Evolutionary conservation across 305 asterid genomes (phyloP).

Genomic region (Withania somnifera): DNA sequence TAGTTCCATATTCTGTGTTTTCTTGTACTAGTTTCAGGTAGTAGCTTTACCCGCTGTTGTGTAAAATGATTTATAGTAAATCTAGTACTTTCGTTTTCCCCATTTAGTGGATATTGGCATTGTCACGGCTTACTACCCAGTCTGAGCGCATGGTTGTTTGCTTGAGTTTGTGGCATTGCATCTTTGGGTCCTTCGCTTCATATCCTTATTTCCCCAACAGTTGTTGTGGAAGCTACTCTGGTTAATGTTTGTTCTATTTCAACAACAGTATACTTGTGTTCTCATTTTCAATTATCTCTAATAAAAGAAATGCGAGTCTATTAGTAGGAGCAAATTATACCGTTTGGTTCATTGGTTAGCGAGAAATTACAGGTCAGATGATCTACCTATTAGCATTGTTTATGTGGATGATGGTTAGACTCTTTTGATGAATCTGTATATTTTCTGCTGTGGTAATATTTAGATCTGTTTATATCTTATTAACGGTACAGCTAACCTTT

Average conservation of each 20-base stretch:
- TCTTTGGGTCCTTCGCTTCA: neutral
- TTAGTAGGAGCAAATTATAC: neutral
- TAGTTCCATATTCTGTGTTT: neutral
- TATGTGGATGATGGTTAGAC: neutral
- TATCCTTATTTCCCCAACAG: neutral
- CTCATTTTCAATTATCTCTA: neutral
- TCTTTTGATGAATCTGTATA: neutral
- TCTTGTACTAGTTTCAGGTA: neutral
- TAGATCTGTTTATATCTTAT: neutral
- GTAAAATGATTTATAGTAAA: too few species aligned
- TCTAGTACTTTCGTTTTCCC: neutral
- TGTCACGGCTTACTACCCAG: neutral
- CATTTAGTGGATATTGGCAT: neutral
- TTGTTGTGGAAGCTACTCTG: neutral
- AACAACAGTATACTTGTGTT: neutral
- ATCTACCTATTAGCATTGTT: neutral
- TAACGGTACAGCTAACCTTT: neutral
- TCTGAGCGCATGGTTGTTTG: neutral
- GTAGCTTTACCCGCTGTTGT: neutral
- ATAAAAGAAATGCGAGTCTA: neutral
- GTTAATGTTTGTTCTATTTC: neutral
- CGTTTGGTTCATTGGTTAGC: neutral
- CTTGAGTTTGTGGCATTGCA: neutral
- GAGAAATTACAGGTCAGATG: neutral
- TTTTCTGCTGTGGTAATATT: neutral